Conservation (phyloP, 225 moss, liverwort and hornwort genomes). For the Rhytidiadelphus loreus region DNA sequence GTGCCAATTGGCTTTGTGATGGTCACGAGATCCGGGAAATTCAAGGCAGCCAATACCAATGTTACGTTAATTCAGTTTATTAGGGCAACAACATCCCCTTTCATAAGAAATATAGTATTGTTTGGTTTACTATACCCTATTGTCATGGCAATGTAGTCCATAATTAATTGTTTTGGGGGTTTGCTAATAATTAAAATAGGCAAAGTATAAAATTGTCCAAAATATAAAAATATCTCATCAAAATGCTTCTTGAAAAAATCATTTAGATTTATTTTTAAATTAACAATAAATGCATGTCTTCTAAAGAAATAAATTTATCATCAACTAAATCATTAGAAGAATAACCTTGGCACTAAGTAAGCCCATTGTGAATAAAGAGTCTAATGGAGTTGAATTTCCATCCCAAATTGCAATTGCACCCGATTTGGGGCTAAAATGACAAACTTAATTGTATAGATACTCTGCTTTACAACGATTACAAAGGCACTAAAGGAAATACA, state of each 20-base stretch:
- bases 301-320: not conserved
- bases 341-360: not conserved
- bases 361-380: not conserved
- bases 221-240: no score
- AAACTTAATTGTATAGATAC: not conserved
- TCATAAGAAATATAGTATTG: not conserved
- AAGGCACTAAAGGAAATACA: not conserved
- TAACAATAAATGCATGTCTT: not conserved
- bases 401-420: not conserved
- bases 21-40: not conserved
- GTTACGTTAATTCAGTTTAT: not conserved
- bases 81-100: not conserved
- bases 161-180: no score
- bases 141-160: fast-evolving
- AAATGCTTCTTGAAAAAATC: not conserved
- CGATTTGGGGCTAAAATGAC: fast-evolving
- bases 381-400: not conserved
- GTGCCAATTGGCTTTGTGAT: not conserved
- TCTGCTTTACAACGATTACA: not conserved
- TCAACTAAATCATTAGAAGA: not conserved
- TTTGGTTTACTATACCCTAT: not conserved
- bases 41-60: not conserved
- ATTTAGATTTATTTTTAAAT: not conserved
- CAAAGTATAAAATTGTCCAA: not conserved
- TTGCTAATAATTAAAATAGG: not conserved